phyloP scores from a whole-genome alignment of 1,139 yeast genomes.

The Yamadazyma taylorii region DNA sequence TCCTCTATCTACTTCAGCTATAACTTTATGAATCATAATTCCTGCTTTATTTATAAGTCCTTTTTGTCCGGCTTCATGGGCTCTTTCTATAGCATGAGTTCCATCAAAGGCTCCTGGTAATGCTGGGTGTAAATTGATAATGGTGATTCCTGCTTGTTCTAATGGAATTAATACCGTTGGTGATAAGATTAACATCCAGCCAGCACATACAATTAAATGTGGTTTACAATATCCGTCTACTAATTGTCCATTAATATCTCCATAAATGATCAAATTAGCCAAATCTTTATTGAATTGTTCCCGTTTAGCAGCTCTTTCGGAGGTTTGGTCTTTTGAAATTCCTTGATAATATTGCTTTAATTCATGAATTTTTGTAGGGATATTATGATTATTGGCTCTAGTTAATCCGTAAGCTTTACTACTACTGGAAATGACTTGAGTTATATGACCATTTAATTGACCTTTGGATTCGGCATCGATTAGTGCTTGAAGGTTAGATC shows the following conservation, averaged over 20 bases:
- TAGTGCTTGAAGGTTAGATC: constrained; percentile 90
- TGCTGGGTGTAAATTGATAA: constrained; percentile 94
- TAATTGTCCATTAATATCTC: constrained; percentile 33
- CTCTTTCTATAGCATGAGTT: constrained; percentile 93
- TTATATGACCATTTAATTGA: constrained; percentile 52
- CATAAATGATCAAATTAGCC: constrained; percentile 62
- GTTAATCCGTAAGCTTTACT: constrained; percentile 79
- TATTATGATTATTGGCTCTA: constrained; percentile 68
- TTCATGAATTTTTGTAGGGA: constrained; percentile 70
- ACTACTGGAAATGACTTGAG: constrained; percentile 81
- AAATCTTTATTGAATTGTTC: constrained; percentile 74
- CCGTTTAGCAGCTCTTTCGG: constrained; percentile 59
- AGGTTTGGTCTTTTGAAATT: constrained; percentile 62
- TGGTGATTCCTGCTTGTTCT: constrained; percentile 60
- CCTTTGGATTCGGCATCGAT: constrained; percentile 65
- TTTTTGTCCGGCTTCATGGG: constrained; percentile 90
- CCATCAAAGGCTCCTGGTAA: constrained; percentile 97
- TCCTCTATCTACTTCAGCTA: constrained; percentile 92
- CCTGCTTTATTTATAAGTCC: constrained; percentile 83
- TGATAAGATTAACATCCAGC: constrained; percentile 94
- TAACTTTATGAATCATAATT: constrained; percentile 94
- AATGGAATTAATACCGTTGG: constrained; percentile 71
- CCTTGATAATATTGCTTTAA: constrained; percentile 75
- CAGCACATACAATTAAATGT: constrained; percentile 91
- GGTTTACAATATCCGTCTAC: constrained; percentile 51